A percentile compares a stretch with the other conserved stretches of the same genome.
phyloP scores from a whole-genome alignment of 2,329 filamentous ascomycete genomes.

The Pseudocercospora eumusae region DNA sequence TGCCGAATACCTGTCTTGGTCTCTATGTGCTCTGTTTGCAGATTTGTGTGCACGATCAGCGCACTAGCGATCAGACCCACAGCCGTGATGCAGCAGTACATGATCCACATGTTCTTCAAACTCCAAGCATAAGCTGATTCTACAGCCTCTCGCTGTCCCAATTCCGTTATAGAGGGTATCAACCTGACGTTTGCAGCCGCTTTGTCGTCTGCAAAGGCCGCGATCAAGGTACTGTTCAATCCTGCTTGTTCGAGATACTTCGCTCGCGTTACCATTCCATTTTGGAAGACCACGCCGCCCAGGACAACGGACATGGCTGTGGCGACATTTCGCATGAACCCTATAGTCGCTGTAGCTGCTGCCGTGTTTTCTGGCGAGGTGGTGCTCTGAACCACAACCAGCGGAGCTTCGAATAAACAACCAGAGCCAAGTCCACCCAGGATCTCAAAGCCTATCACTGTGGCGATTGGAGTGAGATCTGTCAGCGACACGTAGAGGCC shows the following conservation, averaged over 20 bases:
- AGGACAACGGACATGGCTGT: constrained; percentile 53
- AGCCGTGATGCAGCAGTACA: constrained; percentile 49
- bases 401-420: constrained; percentile 56
- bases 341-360: constrained; percentile 55
- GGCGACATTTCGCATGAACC: constrained; percentile 50
- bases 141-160: constrained; percentile 44
- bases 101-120: constrained; percentile 52
- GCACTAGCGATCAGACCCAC: constrained; percentile 46
- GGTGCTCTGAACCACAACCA: constrained; percentile 59
- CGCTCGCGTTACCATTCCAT: constrained; percentile 38
- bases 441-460: constrained; percentile 53
- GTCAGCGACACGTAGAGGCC: constrained; percentile 29
- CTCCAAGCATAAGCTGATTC: constrained; percentile 53
- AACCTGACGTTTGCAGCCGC: constrained; percentile 53
- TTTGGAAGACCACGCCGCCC: constrained; percentile 55
- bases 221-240: constrained; percentile 36
- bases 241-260: constrained; percentile 22
- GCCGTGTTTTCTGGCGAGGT: constrained; percentile 51
- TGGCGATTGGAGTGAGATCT: constrained; percentile 39
- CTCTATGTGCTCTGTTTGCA: constrained; percentile 55
- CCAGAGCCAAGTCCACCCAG: constrained; percentile 55
- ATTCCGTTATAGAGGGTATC: constrained; percentile 44
- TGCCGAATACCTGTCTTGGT: constrained; percentile 51
- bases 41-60: constrained; percentile 48
- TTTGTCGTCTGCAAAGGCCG: constrained; percentile 44